Conservation (phyloP, 2,329 filamentous ascomycete genomes). For the Leptodontidium sp. region DNA sequence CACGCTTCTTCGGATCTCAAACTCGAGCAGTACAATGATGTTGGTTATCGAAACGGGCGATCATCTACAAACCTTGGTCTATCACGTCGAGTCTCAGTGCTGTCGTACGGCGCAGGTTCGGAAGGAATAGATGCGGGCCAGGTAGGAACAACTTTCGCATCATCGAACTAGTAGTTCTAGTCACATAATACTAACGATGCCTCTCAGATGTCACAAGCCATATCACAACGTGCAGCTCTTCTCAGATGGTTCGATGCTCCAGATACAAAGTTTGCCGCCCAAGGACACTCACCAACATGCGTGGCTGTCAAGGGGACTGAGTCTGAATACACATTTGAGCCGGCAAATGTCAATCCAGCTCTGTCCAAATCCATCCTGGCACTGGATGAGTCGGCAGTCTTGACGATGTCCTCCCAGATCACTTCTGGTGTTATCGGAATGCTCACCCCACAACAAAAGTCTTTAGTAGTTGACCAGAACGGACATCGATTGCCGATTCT, state of each 20-base stretch:
- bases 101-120: not conserved
- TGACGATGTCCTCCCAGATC: slow-evolving; percentile 59
- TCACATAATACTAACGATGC: not conserved
- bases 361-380: slow-evolving; percentile 21
- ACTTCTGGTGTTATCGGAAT: slow-evolving; percentile 47
- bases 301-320: slow-evolving; percentile 28
- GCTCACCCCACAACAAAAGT: slow-evolving; percentile 32
- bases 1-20: not conserved
- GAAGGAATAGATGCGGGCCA: not conserved
- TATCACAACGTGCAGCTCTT: not conserved
- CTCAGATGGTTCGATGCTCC: slow-evolving; percentile 30
- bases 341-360: slow-evolving; percentile 23
- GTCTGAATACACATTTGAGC: slow-evolving; percentile 27
- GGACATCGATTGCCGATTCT: slow-evolving; percentile 47
- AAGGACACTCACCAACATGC: slow-evolving; percentile 25
- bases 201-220: not conserved
- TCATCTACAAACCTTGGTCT: not conserved
- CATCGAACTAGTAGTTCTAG: not conserved
- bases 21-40: not conserved
- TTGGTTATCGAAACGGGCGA: not conserved
- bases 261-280: slow-evolving; percentile 23
- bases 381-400: slow-evolving; percentile 46
- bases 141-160: not conserved
- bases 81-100: not conserved
- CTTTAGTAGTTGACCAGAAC: slow-evolving; percentile 21